phyloP scores from a whole-genome alignment of 2,329 filamentous ascomycete species.

The Fonsecaea monophora region DNA sequence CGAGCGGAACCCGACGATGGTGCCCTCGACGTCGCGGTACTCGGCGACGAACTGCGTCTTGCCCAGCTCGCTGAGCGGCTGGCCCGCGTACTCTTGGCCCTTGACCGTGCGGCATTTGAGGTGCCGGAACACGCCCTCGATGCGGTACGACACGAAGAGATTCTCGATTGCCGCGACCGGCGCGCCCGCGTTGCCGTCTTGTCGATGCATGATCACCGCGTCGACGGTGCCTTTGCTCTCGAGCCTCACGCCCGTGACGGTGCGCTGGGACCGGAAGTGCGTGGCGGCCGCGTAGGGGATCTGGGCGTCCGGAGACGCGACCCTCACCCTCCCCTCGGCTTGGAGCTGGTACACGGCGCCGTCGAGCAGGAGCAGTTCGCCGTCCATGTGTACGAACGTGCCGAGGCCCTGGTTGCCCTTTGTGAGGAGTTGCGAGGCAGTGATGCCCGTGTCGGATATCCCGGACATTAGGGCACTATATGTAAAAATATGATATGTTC shows the following conservation, averaged over 20 bases:
- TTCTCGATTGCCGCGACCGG: conserved; percentile 28
- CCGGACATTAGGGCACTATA: conserved; percentile 52
- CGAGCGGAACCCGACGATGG: conserved; percentile 53
- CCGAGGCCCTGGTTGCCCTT: conserved; percentile 60
- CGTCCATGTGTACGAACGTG: conserved; percentile 54
- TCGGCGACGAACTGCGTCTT: conserved; percentile 50
- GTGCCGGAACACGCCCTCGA: conserved; percentile 40
- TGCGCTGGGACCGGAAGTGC: conserved; percentile 42
- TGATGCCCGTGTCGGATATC: conserved; percentile 55
- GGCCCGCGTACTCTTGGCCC: conserved; percentile 43
- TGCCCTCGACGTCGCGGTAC: conserved; percentile 48
- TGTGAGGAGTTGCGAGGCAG: conserved; percentile 53
- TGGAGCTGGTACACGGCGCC: conserved; percentile 52
- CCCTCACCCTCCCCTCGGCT: conserved; percentile 46
- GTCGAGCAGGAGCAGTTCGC: conserved; percentile 54
- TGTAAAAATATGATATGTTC: too few species aligned
- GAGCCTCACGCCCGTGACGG: conserved; percentile 30
- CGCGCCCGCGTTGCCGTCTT: conserved; percentile 32
- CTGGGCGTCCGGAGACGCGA: conserved; percentile 45
- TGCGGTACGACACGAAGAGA: conserved; percentile 43
- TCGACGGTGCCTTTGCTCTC: conserved; percentile 39
- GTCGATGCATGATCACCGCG: conserved; percentile 31
- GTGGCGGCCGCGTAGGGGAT: conserved; percentile 51
- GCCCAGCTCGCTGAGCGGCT: conserved; percentile 46
- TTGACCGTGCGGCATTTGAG: conserved; percentile 43